phyloP scores from a whole-genome alignment of 495 filamentous ascomycete genomes.

The Penicillium taxi region DNA sequence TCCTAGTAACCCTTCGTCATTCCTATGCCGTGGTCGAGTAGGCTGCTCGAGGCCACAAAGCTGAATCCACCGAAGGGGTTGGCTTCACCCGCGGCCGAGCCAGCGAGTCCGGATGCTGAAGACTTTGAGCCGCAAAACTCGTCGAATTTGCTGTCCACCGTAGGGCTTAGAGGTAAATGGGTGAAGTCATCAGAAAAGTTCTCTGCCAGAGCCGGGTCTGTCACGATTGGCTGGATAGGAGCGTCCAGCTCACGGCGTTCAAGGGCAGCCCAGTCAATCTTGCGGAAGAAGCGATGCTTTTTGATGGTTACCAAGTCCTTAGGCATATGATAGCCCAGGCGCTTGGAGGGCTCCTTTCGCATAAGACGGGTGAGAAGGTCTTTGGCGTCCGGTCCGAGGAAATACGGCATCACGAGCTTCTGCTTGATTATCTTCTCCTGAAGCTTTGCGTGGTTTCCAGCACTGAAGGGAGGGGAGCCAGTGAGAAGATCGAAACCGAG shows the following conservation, averaged over 20 bases:
- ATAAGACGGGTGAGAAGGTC: slow-evolving; percentile 83
- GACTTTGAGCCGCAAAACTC: slow-evolving; percentile 24
- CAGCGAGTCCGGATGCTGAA: slow-evolving; percentile 16
- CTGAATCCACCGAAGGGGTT: slow-evolving; percentile 93
- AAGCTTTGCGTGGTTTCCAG: slow-evolving; percentile 83
- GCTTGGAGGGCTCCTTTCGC: slow-evolving; percentile 82
- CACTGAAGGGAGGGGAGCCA: slow-evolving; percentile 80
- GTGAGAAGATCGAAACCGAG: slow-evolving; percentile 88
- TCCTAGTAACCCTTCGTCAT: slow-evolving; percentile 23
- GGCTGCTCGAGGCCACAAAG: slow-evolving; percentile 81
- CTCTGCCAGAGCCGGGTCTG: slow-evolving; percentile 89
- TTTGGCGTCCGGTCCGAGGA: slow-evolving; percentile 80
- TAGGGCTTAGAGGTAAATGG: slow-evolving; percentile 68
- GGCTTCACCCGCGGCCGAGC: slow-evolving; percentile 32
- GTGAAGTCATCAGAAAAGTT: slow-evolving; percentile 91
- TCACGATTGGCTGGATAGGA: slow-evolving; percentile 86
- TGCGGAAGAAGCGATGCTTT: slow-evolving; percentile 91
- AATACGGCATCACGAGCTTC: slow-evolving; percentile 81
- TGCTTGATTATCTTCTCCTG: slow-evolving; percentile 88
- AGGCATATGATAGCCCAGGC: slow-evolving; percentile 79
- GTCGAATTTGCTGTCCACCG: slow-evolving; percentile 36
- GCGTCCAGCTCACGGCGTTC: slow-evolving; percentile 70
- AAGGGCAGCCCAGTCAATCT: slow-evolving; percentile 85
- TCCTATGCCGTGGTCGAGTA: slow-evolving; percentile 55
- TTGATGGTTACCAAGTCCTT: slow-evolving; percentile 82